phyloP scores from a whole-genome alignment of 1,284 basidiomycete genomes.

The Puccinia sorghi region DNA sequence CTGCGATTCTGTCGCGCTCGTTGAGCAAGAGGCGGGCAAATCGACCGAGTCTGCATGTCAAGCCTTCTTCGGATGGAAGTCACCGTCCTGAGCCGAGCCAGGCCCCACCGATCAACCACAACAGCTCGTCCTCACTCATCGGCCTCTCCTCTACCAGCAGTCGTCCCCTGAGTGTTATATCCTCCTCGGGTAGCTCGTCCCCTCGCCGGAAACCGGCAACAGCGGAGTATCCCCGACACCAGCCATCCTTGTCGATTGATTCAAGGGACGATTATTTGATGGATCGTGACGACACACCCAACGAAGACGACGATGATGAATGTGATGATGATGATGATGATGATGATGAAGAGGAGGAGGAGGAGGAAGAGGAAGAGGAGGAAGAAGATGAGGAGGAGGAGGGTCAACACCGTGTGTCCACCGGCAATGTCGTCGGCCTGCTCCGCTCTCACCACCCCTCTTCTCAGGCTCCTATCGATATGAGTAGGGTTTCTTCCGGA shows the following conservation, averaged over 20 bases:
- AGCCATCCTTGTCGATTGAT: conserved; percentile 27
- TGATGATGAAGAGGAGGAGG: conserved; percentile 10
- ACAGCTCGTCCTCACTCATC: conserved; percentile 1
- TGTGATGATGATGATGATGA: conserved; percentile 26
- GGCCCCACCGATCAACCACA: neutral
- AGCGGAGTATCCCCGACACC: neutral
- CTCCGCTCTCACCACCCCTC: neutral
- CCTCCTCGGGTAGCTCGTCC: conserved; percentile 18
- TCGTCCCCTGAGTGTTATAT: conserved; percentile 16
- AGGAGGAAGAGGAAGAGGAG: too few relatives aligned
- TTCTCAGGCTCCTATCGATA: neutral
- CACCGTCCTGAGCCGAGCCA: neutral
- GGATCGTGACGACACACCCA: neutral
- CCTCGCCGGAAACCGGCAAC: neutral
- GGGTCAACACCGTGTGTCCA: neutral
- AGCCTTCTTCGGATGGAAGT: neutral
- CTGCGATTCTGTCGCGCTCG: conserved; percentile 45
- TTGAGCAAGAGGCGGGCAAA: conserved; percentile 48
- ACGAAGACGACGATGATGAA: conserved; percentile 32
- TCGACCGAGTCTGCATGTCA: conserved; percentile 46
- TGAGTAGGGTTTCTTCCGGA: neutral
- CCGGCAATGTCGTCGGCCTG: neutral
- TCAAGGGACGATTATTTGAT: conserved; percentile 5
- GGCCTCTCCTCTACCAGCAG: neutral
- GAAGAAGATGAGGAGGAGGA: neutral